Conservation (phyloP, 164 flowering plant species). For the Umbellularia californica region DNA sequence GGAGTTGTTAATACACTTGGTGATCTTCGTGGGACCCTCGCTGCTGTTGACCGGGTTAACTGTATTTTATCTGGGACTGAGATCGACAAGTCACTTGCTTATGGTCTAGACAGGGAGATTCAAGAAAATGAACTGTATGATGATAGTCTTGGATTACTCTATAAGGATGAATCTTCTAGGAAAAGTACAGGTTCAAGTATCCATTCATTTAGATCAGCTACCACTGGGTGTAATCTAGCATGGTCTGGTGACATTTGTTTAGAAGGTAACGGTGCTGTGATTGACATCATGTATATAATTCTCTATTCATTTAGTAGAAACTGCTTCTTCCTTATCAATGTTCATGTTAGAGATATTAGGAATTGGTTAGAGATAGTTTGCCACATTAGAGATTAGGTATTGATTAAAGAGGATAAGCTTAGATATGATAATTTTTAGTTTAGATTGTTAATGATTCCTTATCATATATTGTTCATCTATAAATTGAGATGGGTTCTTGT, state of each 20-base stretch:
- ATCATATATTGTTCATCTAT: too few relatives aligned
- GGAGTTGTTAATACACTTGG: slow-evolving; percentile 93
- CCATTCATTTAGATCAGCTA: slow-evolving; percentile 54
- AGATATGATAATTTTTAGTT: too few relatives aligned
- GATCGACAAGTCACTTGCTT: slow-evolving; percentile 82
- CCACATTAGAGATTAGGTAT: too few relatives aligned
- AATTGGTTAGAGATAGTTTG: too few relatives aligned
- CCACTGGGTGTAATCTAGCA: slow-evolving; percentile 50
- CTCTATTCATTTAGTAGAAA: background rate
- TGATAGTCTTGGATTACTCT: slow-evolving; percentile 45
- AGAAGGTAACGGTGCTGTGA: slow-evolving; percentile 53
- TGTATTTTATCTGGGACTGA: slow-evolving; percentile 70
- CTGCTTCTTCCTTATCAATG: background rate
- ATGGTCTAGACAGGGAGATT: slow-evolving; percentile 79
- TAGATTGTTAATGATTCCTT: too few relatives aligned
- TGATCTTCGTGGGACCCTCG: slow-evolving; percentile 87
- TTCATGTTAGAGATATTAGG: too few relatives aligned
- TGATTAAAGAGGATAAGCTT: too few relatives aligned
- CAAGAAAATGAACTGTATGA: slow-evolving; percentile 34
- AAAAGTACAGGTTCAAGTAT: slow-evolving; percentile 22
- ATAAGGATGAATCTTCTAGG: slow-evolving; percentile 29
- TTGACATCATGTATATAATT: background rate
- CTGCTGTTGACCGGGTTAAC: slow-evolving; percentile 90
- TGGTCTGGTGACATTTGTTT: slow-evolving; percentile 80
- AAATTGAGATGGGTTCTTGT: too few relatives aligned